Evolutionary conservation across 495 filamentous ascomycete genomes (phyloP).

Genomic region (Trypethelium eluteriae): DNA sequence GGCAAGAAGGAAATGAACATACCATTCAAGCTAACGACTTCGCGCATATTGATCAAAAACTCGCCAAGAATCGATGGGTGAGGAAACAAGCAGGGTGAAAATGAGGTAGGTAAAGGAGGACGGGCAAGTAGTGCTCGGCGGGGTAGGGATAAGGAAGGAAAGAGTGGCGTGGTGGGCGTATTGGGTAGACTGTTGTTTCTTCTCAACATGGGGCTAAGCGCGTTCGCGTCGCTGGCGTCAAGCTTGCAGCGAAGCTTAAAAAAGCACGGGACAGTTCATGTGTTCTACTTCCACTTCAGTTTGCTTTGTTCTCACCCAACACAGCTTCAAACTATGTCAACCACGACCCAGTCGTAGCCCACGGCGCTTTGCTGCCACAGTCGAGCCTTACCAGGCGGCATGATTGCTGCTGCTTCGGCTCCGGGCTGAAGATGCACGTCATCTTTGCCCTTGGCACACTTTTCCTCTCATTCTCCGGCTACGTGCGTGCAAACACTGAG

Average conservation of each 20-base stretch:
- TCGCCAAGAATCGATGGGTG: not conserved
- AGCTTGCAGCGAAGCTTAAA: too few species aligned
- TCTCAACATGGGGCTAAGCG: not conserved
- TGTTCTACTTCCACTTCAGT: too few species aligned
- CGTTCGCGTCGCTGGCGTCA: not conserved
- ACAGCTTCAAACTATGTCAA: too few species aligned
- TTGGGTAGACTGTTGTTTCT: not conserved
- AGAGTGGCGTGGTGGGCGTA: not conserved
- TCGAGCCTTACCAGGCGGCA: not conserved
- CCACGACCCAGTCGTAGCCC: not conserved
- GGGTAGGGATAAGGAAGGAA: not conserved
- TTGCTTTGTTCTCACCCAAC: too few species aligned
- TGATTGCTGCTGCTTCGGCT: not conserved
- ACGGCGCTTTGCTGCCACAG: not conserved
- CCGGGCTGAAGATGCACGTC: conserved; percentile 9
- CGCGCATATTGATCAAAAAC: conserved; percentile 61
- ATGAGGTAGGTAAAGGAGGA: not conserved
- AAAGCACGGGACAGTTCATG: too few species aligned
- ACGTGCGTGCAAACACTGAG: conserved; percentile 63
- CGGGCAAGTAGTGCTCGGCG: not conserved
- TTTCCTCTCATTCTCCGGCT: not conserved
- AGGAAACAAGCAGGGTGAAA: not conserved
- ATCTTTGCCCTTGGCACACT: not conserved
- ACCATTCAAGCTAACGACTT: conserved; percentile 99
- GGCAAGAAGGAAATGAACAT: conserved; percentile 41